Percentiles rank a stretch among this genome's conserved stretches.
These are phyloP conservation scores for Cutaneotrichosporon cavernicola DNA, from an alignment of 1,284 basidiomycete species.

Conservation along the genomic window DNA sequence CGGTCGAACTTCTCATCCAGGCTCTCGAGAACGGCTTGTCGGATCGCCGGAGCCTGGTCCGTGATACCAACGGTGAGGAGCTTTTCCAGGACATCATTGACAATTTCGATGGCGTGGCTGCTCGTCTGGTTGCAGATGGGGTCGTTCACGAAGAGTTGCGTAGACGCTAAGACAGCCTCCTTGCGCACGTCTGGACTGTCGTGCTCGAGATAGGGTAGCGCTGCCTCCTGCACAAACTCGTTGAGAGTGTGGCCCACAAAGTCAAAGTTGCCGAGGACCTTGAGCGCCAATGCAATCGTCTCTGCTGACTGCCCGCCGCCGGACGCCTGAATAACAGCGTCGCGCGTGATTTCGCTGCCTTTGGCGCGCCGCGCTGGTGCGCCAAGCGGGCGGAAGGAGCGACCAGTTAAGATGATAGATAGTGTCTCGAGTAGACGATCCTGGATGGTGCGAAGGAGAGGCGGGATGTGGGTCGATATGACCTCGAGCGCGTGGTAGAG, in stretches of 20 bases:
- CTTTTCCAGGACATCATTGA: conserved; percentile 97
- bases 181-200: conserved; percentile 85
- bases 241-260: conserved; percentile 93
- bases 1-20: conserved; percentile 95
- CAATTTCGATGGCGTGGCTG: conserved; percentile 94
- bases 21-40: conserved; percentile 82
- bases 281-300: conserved; percentile 78
- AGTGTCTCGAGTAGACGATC: conserved; percentile 83
- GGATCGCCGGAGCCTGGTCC: conserved; percentile 74
- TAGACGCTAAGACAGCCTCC: conserved; percentile 90
- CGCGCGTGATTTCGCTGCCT: conserved; percentile 58
- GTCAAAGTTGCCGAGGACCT: conserved; percentile 88
- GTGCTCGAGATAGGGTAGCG: conserved; percentile 90
- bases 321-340: conserved; percentile 56
- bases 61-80: conserved; percentile 94
- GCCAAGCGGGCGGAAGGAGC: conserved; percentile 80
- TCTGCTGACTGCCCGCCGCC: conserved; percentile 63
- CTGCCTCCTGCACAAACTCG: conserved; percentile 91
- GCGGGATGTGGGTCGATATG: conserved; percentile 85
- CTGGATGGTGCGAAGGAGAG: conserved; percentile 88
- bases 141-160: conserved; percentile 86
- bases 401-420: conserved; percentile 74
- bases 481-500: conserved; percentile 80
- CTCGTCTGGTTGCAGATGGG: conserved; percentile 96
- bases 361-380: conserved; percentile 55